These are phyloP conservation scores for Crataegus laevigata DNA, from an alignment of 306 rosid genomes.

Conservation along the genomic window DNA sequence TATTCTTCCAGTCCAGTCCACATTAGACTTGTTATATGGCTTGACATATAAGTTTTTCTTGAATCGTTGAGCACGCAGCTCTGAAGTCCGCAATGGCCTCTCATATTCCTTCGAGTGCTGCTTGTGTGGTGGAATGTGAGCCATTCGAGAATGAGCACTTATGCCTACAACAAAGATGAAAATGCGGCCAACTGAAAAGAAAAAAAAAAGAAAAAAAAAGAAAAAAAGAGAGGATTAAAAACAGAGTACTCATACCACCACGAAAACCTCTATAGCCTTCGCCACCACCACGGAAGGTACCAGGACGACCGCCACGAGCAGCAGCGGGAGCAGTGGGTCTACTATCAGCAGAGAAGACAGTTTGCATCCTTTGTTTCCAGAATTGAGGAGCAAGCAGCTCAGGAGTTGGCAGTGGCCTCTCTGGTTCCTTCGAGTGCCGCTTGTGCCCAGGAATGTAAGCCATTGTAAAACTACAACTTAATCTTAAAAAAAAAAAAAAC, in stretches of 20 bases:
- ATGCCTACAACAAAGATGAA: background rate
- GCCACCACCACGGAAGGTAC: no score
- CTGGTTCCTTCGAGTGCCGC: slow-evolving; percentile 25
- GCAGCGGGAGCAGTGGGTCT: no score
- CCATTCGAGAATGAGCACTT: slow-evolving; percentile 18
- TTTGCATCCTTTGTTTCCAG: no score
- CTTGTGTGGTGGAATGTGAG: slow-evolving; percentile 54
- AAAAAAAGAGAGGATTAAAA: background rate
- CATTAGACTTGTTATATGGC: background rate
- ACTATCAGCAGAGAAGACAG: no score
- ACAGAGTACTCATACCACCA: background rate
- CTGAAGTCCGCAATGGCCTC: slow-evolving; percentile 20
- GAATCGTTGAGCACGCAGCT: slow-evolving; percentile 25
- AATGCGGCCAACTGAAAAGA: background rate
- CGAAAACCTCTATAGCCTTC: no score
- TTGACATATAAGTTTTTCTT: background rate
- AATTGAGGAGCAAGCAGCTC: slow-evolving; percentile 22
- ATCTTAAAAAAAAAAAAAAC: background rate
- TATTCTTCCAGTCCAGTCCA: background rate
- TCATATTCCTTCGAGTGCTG: slow-evolving; percentile 21
- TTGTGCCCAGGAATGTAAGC: slow-evolving; percentile 54
- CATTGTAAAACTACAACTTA: slow-evolving; percentile 14
- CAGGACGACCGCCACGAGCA: no score
- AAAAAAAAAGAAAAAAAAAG: background rate
- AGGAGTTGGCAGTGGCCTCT: slow-evolving; percentile 19